phyloP scores from a whole-genome alignment of 148 eudicot genomes.

The Suaeda aralocaspica region DNA sequence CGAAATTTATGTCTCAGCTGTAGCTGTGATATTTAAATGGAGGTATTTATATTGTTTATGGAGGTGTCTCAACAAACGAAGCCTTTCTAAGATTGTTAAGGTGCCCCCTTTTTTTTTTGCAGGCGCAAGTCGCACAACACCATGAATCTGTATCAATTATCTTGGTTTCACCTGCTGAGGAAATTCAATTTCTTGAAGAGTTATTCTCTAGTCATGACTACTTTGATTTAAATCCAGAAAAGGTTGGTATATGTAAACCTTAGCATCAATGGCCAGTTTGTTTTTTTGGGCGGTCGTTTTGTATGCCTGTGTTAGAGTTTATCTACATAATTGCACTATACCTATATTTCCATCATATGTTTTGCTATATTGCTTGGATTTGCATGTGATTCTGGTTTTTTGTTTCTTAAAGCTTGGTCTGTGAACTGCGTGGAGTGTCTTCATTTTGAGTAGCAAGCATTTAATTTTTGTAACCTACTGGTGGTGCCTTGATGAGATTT shows the following conservation, averaged over 20 bases:
- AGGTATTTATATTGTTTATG: conserved; percentile 5
- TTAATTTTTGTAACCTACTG: background rate
- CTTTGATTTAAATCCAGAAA: conserved; percentile 56
- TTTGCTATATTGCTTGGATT: background rate
- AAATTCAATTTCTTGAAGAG: conserved; percentile 43
- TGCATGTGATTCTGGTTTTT: background rate
- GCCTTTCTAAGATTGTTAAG: too few relatives aligned
- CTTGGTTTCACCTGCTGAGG: conserved; percentile 49
- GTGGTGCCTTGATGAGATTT: background rate
- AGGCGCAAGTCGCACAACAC: conserved; percentile 51
- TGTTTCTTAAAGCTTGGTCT: background rate
- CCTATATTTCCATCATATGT: too few relatives aligned
- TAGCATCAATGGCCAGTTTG: background rate
- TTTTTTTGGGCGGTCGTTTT: background rate
- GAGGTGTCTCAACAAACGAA: background rate
- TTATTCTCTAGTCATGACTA: conserved; percentile 51
- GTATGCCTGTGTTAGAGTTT: too few relatives aligned
- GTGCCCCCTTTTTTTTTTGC: conserved; percentile 28
- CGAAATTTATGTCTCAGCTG: background rate
- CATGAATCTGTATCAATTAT: conserved; percentile 63
- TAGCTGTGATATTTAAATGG: background rate
- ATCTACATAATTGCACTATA: too few relatives aligned
- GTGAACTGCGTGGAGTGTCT: background rate
- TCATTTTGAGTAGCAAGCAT: background rate
- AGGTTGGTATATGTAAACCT: conserved; percentile 42